Evolutionary conservation across 495 filamentous ascomycete species (phyloP), one percentile per base, ranked within the genome.

Genomic region (Rostrohypoxylon terebratum): DNA sequence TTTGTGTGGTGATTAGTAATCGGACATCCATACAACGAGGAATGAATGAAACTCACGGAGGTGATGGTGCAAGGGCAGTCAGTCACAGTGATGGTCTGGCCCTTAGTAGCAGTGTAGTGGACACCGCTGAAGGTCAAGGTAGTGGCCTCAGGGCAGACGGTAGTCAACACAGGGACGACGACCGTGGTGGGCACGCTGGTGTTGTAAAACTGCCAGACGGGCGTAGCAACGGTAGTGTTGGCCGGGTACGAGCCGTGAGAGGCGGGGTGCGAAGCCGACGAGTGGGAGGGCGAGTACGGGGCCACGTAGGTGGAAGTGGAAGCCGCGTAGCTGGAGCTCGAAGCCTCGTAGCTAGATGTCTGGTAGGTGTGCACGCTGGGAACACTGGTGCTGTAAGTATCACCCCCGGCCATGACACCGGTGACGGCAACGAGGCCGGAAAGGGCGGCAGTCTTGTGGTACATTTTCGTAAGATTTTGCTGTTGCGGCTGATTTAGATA

Each of bases 21-120:
- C 2, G 10, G 20, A 50, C 14, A 47, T 31, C n/a, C 6, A 2
- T 33, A 11, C 1, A 8, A 6, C 6, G n/a, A 7, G 3, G 13
- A 6, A 18, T 28, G 6, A 4, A 4, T 33, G 31, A 10, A 47
- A 23, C 71, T 63, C 71, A 79, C 77, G n/a, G 59, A 76, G 33
- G 75, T 72, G 1, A 79, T 44, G 9, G 77, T 79, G 71, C 77
- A 79, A 48, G 77, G 77, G 66, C 77, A 79, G 66, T 77, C 58
- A 0, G 75, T 77, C 0, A 77, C 72, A 1, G 68, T 69, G 23
- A 79, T 9, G 6, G 70, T 63, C 66, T 77, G 18, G 68, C 72
- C 68, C 48, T 65, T 63, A 4, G 75, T 79, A 31, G 74, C 75
- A 6, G 78, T 70, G 59, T 80, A 80, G 9, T 54, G 31, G 10